Conservation (phyloP, 208 protist species). For the Herpetomonas muscarum region DNA sequence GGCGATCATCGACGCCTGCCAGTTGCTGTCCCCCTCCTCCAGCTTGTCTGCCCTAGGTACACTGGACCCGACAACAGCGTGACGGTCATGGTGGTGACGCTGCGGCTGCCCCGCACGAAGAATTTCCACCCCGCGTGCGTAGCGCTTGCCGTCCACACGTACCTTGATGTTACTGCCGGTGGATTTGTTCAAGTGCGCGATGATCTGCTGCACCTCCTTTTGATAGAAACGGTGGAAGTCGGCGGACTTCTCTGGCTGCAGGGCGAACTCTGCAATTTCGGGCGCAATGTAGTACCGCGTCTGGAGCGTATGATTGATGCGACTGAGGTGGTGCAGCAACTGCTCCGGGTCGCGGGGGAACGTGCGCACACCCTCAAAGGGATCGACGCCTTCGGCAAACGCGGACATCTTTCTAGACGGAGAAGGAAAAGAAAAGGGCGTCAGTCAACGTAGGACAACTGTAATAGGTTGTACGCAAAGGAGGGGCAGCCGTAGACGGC, state of each 20-base stretch:
- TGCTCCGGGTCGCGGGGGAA: conserved; percentile 54
- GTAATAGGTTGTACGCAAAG: neutral
- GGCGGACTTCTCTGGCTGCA: conserved; percentile 51
- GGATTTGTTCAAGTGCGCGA: conserved; percentile 49
- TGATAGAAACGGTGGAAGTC: conserved; percentile 71
- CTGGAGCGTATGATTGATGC: conserved; percentile 73
- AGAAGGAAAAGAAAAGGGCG: neutral
- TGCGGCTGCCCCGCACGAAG: neutral
- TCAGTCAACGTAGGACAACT: neutral
- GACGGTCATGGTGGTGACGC: no score
- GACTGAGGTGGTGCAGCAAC: conserved; percentile 55
- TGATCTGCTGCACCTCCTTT: conserved; percentile 51
- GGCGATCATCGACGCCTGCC: conserved; percentile 2
- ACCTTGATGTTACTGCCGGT: conserved; percentile 58
- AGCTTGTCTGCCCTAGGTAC: neutral
- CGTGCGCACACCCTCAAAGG: conserved; percentile 66
- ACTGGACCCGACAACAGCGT: no score
- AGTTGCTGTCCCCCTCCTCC: conserved; percentile 2
- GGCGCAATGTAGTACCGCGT: conserved; percentile 54
- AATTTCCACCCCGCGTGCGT: conserved; percentile 49
- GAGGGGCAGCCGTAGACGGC: neutral
- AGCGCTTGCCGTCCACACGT: conserved; percentile 47
- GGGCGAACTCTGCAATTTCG: conserved; percentile 57
- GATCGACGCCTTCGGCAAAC: conserved; percentile 32
- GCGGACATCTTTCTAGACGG: conserved; percentile 10